Conservation (phyloP, 228 moss, liverwort and hornwort species). For the Sphagnum fallax region DNA sequence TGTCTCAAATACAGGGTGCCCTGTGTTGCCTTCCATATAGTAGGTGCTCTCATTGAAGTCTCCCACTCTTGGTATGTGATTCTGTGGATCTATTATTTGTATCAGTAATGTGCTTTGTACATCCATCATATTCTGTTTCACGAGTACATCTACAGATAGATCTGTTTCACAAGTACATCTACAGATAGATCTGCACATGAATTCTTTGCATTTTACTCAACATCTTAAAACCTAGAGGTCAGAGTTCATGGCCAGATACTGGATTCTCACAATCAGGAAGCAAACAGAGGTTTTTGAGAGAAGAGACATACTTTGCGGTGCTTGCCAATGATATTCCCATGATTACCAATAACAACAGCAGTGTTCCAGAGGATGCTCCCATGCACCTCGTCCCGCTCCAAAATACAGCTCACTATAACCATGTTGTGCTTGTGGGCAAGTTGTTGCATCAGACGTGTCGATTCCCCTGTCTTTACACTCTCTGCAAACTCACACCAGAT, state of each 20-base stretch:
- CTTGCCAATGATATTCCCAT: constrained; percentile 91
- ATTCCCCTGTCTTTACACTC: constrained; percentile 65
- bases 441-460: constrained; percentile 54
- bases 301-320: constrained; percentile 68
- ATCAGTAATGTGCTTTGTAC: neutral
- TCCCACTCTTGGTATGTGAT: constrained; percentile 94
- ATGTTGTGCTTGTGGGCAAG: constrained; percentile 62
- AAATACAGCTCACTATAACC: constrained; percentile 92
- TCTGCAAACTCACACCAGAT: constrained; percentile 98
- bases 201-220: too few relatives aligned
- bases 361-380: constrained; percentile 95
- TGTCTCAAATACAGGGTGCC: constrained; percentile 95
- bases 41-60: constrained; percentile 99
- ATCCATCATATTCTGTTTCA: neutral
- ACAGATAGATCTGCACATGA: neutral
- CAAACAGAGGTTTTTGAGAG: too few relatives aligned
- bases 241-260: too few relatives aligned
- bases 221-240: too few relatives aligned
- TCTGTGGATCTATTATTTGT: constrained; percentile 30
- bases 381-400: constrained; percentile 85
- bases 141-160: neutral
- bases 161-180: neutral
- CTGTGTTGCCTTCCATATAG: constrained; percentile 93
- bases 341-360: constrained; percentile 81
- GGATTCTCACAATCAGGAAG: too few relatives aligned